Percentiles rank a stretch among this genome's conserved stretches.
Conservation (phyloP, 345 rosid genomes). For the Heritiera fomes region DNA sequence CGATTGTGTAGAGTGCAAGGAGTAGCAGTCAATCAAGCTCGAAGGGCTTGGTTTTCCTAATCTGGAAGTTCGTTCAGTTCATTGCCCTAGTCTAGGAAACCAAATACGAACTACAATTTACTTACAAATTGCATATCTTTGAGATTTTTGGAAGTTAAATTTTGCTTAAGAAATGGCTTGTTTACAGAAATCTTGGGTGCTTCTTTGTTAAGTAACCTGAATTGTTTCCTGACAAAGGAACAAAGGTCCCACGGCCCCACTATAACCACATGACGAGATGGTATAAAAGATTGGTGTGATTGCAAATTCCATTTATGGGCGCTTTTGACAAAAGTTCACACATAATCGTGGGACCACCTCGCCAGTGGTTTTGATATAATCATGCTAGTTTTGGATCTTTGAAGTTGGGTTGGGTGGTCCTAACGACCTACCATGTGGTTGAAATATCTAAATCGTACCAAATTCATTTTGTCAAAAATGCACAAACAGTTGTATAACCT, state of each 20-base stretch:
- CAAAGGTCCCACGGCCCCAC: neutral
- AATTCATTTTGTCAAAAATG: neutral
- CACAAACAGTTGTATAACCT: neutral
- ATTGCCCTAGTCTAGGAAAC: neutral
- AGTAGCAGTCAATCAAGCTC: neutral
- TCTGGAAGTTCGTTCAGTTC: neutral
- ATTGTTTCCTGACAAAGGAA: neutral
- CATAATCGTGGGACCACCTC: neutral
- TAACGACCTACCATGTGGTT: conserved; percentile 30
- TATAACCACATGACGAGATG: neutral
- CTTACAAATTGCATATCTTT: neutral
- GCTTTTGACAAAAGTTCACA: neutral
- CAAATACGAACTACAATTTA: no score
- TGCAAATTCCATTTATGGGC: neutral
- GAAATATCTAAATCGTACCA: conserved; percentile 18
- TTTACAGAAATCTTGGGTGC: neutral
- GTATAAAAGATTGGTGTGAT: neutral
- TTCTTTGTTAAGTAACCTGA: neutral
- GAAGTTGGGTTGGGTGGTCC: neutral
- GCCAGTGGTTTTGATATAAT: neutral
- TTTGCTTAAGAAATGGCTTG: neutral
- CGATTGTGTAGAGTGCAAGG: no score
- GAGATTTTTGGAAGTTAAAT: neutral
- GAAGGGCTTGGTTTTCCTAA: neutral
- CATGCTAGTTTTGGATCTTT: neutral